Evolutionary conservation across 148 eudicot genomes (phyloP).

Genomic region (Polygonum aviculare): DNA sequence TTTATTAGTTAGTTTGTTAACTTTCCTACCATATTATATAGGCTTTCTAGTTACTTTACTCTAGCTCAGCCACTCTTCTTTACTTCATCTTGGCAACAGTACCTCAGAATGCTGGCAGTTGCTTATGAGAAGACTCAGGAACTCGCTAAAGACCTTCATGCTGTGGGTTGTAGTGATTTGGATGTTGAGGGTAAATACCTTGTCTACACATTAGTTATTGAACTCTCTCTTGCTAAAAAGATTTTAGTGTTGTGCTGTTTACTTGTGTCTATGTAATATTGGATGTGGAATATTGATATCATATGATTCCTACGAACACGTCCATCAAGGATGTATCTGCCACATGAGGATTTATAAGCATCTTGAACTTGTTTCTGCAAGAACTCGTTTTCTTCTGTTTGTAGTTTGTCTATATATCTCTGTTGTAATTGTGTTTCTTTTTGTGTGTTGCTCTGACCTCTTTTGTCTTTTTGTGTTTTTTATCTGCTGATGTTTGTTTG

Average conservation of each 20-base stretch:
- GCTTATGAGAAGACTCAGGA: conserved; percentile 98
- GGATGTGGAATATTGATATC: too few species aligned
- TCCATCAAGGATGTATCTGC: not conserved
- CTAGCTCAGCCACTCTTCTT: conserved; percentile 8
- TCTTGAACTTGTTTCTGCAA: not conserved
- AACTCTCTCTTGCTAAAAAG: too few species aligned
- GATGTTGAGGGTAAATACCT: conserved; percentile 79
- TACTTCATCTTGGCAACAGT: conserved; percentile 39
- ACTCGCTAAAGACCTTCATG: conserved; percentile 81
- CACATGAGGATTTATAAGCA: not conserved
- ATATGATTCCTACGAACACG: too few species aligned
- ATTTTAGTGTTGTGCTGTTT: too few species aligned
- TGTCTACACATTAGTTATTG: not conserved
- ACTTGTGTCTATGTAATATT: too few species aligned
- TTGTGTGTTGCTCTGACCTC: not conserved
- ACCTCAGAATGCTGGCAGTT: conserved; percentile 97
- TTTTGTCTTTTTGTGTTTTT: not conserved
- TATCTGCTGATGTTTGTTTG: too few species aligned
- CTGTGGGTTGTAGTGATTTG: conserved; percentile 97
- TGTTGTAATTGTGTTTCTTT: not conserved
- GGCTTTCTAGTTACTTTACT: conserved; percentile 3
- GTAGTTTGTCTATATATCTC: not conserved
- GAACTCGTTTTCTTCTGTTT: too few species aligned
- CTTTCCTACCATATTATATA: not conserved
- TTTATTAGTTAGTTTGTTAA: conserved; percentile 53